phyloP scores from a whole-genome alignment of 805 yeast species.

The Lipomyces mesembrius region DNA sequence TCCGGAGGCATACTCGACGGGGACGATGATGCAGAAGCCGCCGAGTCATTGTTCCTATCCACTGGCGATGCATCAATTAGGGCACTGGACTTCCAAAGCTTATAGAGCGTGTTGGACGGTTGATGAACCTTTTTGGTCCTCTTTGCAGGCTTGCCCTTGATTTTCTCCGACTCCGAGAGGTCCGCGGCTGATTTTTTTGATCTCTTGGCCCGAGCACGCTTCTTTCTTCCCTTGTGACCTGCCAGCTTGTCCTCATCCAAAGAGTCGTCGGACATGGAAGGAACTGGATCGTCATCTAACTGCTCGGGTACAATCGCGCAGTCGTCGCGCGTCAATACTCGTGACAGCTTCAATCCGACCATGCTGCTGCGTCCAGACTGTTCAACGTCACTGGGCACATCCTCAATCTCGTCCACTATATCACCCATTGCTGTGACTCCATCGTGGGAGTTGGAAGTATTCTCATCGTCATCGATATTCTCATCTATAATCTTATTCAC shows the following conservation, averaged over 20 bases:
- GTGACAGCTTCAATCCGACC: background rate
- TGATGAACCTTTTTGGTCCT: background rate
- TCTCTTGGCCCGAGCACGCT: background rate
- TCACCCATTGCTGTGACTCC: background rate
- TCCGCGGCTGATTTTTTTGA: background rate
- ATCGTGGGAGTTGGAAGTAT: background rate
- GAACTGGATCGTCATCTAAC: constrained; percentile 1
- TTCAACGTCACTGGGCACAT: background rate
- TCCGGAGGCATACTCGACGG: background rate
- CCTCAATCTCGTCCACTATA: constrained; percentile 3
- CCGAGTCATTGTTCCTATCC: background rate
- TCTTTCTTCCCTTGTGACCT: background rate
- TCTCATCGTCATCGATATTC: background rate
- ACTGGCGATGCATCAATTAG: background rate
- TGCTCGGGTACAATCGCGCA: background rate
- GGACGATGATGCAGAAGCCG: background rate
- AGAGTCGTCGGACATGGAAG: constrained; percentile 2
- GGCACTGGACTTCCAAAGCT: constrained; percentile 8
- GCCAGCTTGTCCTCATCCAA: background rate
- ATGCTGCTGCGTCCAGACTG: background rate
- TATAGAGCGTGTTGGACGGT: constrained; percentile 11
- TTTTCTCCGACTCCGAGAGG: background rate
- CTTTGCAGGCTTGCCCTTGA: background rate
- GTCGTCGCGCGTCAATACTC: background rate
- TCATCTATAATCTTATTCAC: background rate